Evolutionary conservation across 768 basidiomycete species (phyloP).

Genomic region (Lentinula detonsa): DNA sequence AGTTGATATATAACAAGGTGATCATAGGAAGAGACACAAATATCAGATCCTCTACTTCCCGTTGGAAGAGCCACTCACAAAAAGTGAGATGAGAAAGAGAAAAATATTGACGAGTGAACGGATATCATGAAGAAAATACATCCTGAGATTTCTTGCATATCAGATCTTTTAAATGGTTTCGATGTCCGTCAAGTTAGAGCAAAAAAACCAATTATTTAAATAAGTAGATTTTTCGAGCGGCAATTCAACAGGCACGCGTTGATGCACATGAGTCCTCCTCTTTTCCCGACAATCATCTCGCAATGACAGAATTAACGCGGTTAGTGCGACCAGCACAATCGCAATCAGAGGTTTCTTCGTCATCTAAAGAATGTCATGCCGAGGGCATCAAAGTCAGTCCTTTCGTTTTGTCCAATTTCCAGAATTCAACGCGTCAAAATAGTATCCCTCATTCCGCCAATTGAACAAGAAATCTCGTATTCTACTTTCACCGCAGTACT

Average conservation of each 20-base stretch:
- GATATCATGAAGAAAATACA: constrained; percentile 8
- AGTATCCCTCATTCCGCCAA: constrained; percentile 46
- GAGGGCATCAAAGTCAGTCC: constrained; percentile 41
- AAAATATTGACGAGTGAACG: constrained; percentile 50
- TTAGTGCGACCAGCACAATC: constrained; percentile 29
- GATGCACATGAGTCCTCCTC: no score
- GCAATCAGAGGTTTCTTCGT: constrained; percentile 30
- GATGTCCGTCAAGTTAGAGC: no score
- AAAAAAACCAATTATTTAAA: no score
- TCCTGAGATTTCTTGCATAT: not conserved
- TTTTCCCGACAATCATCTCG: not conserved
- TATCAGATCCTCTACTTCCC: constrained; percentile 87
- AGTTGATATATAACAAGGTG: constrained; percentile 11
- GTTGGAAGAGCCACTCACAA: constrained; percentile 54
- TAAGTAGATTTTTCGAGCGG: no score
- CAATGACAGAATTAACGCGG: constrained; percentile 32
- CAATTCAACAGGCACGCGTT: no score
- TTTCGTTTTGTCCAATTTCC: not conserved
- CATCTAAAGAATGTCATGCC: constrained; percentile 28
- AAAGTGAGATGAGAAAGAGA: constrained; percentile 39
- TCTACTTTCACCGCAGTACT: constrained; percentile 46
- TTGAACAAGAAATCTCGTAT: constrained; percentile 62
- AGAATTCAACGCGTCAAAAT: not conserved
- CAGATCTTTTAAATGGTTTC: no score
- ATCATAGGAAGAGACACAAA: constrained; percentile 42